Conservation (phyloP, 768 basidiomycete genomes). For the Pleurotus tuber-regium region DNA sequence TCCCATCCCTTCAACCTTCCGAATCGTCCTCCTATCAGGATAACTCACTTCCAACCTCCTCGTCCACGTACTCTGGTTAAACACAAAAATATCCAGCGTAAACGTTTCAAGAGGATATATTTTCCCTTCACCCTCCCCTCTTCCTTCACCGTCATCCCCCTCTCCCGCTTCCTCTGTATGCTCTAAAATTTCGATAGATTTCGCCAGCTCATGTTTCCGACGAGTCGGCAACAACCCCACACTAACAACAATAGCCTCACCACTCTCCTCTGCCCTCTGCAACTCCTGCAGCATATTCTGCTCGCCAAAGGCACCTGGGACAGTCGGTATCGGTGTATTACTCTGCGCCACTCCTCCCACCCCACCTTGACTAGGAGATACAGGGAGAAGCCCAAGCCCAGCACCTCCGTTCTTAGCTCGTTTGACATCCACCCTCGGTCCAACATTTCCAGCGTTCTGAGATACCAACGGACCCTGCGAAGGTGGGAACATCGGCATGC, state of each 20-base stretch:
- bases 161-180: constrained; percentile 12
- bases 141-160: constrained; percentile 19
- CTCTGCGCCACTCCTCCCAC: constrained; percentile 29
- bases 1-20: constrained; percentile 33
- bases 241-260: constrained; percentile 68
- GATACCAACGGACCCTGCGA: constrained; percentile 55
- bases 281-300: constrained; percentile 29
- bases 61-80: constrained; percentile 75
- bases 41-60: constrained; percentile 76
- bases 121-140: constrained; percentile 30
- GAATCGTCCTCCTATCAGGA: constrained; percentile 50
- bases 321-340: constrained; percentile 55
- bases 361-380: background rate
- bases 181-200: no score
- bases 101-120: constrained; percentile 77
- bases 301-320: constrained; percentile 43
- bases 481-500: constrained; percentile 49
- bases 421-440: constrained; percentile 64
- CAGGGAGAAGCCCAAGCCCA: constrained; percentile 15
- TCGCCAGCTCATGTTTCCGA: background rate
- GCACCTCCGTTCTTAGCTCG: constrained; percentile 50
- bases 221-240: constrained; percentile 48
- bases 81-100: constrained; percentile 84
- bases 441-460: constrained; percentile 45
- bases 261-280: constrained; percentile 30